Base-by-base conservation (phyloP, 768 basidiomycete species). In the Boletus edulis region DNA sequence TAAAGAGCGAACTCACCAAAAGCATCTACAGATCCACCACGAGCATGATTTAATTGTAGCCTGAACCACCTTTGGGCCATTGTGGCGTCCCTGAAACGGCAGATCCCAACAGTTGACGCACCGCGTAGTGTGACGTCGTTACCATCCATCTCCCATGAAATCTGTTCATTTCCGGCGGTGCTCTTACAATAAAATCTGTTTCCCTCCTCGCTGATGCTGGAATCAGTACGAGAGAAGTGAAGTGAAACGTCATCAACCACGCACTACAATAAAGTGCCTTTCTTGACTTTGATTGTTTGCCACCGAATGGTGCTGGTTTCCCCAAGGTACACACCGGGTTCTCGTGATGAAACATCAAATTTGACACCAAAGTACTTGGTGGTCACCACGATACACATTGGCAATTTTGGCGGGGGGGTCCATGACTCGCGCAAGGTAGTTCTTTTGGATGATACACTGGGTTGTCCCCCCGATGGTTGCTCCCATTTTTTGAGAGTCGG, bases 11-110 rank as follows among this genome's bases (percentile, higher is more conserved):
- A 22, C 52, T 47, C 13, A 58, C 57, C 32, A 49, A 49, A 51
- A 14, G 15, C 40, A 10, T 45, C 34, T 17, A 54, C 27, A 11
- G 34, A 24, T 13, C 57, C 57, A 20, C 43, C 37, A 17, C 45
- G 41, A 11, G 57, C 53, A 20, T 42, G 43, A 13, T 34, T 34
- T n/a, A 51, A 24, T 13, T 58, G 49, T 5, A 58, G 27, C 9
- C 9, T 37, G 20, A 51, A 58, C 57, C 57, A 58, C 35, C 14
- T 42, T 13, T 29, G 35, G 17, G 57, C 57, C 31, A 27, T 49
- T 14, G 29, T 29, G 29, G 8, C n/a, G 14, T 54, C 46, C 3
- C 7, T 22, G 46, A 58, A 54, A 39, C 11, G 34, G 37, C 47
- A 58, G 9, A 51, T 44, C 32, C 42, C 52, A 20, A 31, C 37